Evolutionary conservation across 148 eudicot species (phyloP), one percentile per base, ranked within the genome.

Genomic region (Persicaria maculosa): DNA sequence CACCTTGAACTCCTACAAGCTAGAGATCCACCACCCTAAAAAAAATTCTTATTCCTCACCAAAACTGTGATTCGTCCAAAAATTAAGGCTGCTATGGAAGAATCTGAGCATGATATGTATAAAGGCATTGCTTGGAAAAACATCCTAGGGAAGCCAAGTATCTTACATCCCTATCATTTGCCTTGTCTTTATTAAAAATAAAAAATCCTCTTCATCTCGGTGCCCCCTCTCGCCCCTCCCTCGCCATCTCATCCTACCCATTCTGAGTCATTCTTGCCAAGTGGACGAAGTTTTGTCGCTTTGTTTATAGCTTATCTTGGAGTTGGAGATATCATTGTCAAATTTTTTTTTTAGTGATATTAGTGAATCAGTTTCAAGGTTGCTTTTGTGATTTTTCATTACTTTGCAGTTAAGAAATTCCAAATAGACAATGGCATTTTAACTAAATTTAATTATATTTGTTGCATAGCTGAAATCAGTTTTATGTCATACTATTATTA

Each of bases 101-200:
- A 71, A 71, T 71, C 73, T 46, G 73, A 71, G 54, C 53, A 71
- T 46, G 53, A 71, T 9, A 16, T 71, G 73, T 45, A 71, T 71
- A 71, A 71, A 71, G 73, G 73, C 53, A 71, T 9, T 46, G 11
- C 54, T 71, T 71, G 73, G 54, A 71, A 47, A 52, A 71, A 71
- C 54, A 71, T 71, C 73, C 54, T 47, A 46, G 73, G 46, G 73
- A 71, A 71, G 73, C 73, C 73, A 71, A 71, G 73, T 48, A 71
- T 71, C 73, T 71, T 71, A 45, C 36, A 45, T 71, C 43, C 73
- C 43, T 48, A 45, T 48, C 54, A 71, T 71, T 71, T 46, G 73
- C 53, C 73, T 47, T 64, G 67, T 20, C 25, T 61, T 64, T 64
- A 4, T 12, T 64, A 12, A 40, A 40, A 36, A 12, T 14, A 5